Conservation (phyloP, 225 moss, liverwort and hornwort species). For the Rhytidiadelphus loreus region DNA sequence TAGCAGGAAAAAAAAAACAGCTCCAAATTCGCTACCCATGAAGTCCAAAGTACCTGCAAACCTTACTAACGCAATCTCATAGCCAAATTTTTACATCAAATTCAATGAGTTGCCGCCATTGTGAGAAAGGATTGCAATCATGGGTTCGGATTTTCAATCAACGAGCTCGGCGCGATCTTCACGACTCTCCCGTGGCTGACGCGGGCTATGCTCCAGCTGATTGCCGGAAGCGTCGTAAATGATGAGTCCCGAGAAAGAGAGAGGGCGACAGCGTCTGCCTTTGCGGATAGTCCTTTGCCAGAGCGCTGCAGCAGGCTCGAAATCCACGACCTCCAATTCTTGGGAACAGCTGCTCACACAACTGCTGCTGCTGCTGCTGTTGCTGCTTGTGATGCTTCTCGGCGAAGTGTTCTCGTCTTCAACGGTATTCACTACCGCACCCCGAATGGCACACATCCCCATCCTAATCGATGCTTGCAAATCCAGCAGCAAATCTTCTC, state of each 20-base stretch:
- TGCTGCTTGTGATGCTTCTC: constrained; percentile 10
- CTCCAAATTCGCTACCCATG: no score
- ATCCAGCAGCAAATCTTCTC: background rate
- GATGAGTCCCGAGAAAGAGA: constrained; percentile 38
- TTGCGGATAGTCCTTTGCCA: constrained; percentile 25
- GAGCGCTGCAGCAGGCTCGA: background rate
- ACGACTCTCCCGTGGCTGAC: background rate
- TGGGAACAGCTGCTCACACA: constrained; percentile 11
- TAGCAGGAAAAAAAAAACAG: background rate
- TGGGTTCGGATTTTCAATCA: background rate
- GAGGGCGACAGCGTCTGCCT: constrained; percentile 30
- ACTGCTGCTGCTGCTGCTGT: background rate
- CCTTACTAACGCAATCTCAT: background rate
- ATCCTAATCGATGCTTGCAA: background rate
- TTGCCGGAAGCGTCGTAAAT: constrained; percentile 27
- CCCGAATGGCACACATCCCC: constrained; percentile 31
- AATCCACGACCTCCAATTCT: background rate
- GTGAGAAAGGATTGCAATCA: no score
- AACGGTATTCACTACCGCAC: background rate
- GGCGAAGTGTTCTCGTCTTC: constrained; percentile 2
- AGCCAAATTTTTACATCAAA: background rate
- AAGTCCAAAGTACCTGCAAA: no score
- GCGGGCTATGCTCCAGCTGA: constrained; percentile 2
- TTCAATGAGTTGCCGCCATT: background rate
- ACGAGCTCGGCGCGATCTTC: background rate